These are phyloP conservation scores for Gomphus sp. DNA, from an alignment of 1,284 basidiomycete genomes.

Conservation along the genomic window DNA sequence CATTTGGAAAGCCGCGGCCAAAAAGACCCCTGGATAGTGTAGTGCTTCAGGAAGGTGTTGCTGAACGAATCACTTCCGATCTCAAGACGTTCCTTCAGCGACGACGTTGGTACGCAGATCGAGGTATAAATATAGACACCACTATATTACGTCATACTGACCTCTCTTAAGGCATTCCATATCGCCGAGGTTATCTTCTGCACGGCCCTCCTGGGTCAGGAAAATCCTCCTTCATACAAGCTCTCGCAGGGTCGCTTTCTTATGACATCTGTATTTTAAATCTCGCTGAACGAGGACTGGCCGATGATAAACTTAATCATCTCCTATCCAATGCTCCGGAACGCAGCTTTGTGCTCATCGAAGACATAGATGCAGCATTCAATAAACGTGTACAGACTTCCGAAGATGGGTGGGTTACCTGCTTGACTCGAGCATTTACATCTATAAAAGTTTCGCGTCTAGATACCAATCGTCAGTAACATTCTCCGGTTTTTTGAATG, in stretches of 20 bases:
- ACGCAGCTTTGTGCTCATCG: conserved; percentile 86
- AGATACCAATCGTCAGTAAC: conserved; percentile 92
- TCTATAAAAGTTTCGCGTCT: conserved; percentile 13
- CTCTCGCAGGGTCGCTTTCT: conserved; percentile 83
- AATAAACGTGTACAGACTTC: conserved; percentile 82
- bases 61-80: conserved; percentile 75
- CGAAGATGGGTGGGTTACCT: conserved; percentile 69
- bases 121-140: conserved; percentile 50
- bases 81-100: conserved; percentile 76
- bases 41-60: conserved; percentile 76
- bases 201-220: conserved; percentile 97
- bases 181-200: conserved; percentile 91
- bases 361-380: conserved; percentile 98
- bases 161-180: conserved; percentile 82
- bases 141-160: conserved; percentile 10
- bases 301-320: conserved; percentile 95
- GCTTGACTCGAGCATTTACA: background rate
- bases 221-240: conserved; percentile 98
- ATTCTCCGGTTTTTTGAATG: conserved; percentile 96
- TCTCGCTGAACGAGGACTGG: conserved; percentile 91
- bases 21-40: conserved; percentile 88
- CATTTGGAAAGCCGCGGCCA: conserved; percentile 87
- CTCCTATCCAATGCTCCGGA: conserved; percentile 91
- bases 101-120: conserved; percentile 91
- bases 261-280: conserved; percentile 98